phyloP scores from a whole-genome alignment of 2,329 filamentous ascomycete species.

The Ophiostoma quercus region DNA sequence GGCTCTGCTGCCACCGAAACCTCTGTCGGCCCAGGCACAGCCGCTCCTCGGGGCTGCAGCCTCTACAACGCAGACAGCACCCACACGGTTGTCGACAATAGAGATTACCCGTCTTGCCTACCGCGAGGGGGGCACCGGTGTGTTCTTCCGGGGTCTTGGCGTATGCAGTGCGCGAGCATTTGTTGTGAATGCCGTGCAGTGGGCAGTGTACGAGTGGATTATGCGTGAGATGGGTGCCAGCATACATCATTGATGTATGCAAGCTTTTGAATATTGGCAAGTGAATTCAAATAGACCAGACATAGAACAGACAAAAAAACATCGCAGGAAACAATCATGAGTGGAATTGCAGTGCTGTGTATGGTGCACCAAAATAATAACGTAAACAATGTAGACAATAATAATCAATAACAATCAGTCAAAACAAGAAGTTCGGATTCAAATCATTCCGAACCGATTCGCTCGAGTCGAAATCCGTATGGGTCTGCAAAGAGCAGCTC shows the following conservation, averaged over 20 bases:
- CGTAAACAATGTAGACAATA: not conserved
- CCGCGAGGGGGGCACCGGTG: constrained; percentile 51
- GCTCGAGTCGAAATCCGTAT: not conserved
- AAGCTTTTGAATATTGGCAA: not conserved
- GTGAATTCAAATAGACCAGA: too few relatives aligned
- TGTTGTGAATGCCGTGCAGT: constrained; percentile 87
- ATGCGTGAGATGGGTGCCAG: constrained; percentile 54
- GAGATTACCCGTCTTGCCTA: constrained; percentile 64
- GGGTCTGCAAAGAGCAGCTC: not conserved
- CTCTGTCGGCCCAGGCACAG: constrained; percentile 27
- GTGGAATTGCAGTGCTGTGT: not conserved
- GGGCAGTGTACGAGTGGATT: constrained; percentile 86
- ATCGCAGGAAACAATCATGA: not conserved
- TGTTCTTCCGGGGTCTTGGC: constrained; percentile 69
- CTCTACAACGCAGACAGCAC: not conserved
- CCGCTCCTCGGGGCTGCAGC: constrained; percentile 33
- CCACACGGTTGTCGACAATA: constrained; percentile 45
- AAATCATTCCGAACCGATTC: not conserved
- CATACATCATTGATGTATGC: constrained; percentile 4
- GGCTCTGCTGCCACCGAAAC: constrained; percentile 31
- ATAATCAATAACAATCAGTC: not conserved
- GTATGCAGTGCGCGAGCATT: constrained; percentile 85
- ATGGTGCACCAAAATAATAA: not conserved
- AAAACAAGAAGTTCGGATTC: not conserved
- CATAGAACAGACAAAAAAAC: not conserved